Evolutionary conservation across 2,329 filamentous ascomycete genomes (phyloP).

Genomic region (Penicillium sp.): DNA sequence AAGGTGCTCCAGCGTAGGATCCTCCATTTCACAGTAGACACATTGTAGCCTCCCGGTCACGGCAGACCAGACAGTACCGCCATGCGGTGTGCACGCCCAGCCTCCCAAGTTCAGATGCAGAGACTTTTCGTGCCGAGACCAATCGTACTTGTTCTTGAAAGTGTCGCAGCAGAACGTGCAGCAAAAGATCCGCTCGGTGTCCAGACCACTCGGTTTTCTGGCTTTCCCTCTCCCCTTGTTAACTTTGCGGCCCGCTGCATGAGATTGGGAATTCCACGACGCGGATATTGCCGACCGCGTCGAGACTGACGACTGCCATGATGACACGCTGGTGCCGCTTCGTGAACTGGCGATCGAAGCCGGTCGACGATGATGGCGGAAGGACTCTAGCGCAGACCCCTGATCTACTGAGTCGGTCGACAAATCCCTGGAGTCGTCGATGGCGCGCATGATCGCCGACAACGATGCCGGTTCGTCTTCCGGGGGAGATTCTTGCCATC

Average conservation of each 20-base stretch:
- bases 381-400: neutral
- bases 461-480: constrained; percentile 11
- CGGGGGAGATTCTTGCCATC: constrained; percentile 14
- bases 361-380: constrained; percentile 6
- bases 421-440: constrained; percentile 1
- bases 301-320: constrained; percentile 2
- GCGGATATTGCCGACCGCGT: neutral
- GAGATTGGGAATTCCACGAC: neutral
- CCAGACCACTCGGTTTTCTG: neutral
- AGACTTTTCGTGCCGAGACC: constrained; percentile 20
- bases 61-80: constrained; percentile 4
- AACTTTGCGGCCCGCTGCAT: neutral
- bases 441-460: constrained; percentile 10
- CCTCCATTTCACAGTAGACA: constrained; percentile 44
- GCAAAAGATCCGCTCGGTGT: constrained; percentile 7
- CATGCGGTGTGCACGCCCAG: constrained; percentile 18
- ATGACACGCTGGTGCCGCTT: constrained; percentile 1
- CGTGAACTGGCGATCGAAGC: constrained; percentile 1
- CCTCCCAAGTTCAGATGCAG: constrained; percentile 19
- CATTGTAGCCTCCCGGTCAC: constrained; percentile 27
- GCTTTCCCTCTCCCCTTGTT: neutral
- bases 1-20: constrained; percentile 44
- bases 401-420: neutral
- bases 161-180: constrained; percentile 24
- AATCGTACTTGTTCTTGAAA: constrained; percentile 24